Percentiles rank a stretch among this genome's conserved stretches.
Conservation (phyloP, 257 asterid species). For the Gynochthodes officinalis region DNA sequence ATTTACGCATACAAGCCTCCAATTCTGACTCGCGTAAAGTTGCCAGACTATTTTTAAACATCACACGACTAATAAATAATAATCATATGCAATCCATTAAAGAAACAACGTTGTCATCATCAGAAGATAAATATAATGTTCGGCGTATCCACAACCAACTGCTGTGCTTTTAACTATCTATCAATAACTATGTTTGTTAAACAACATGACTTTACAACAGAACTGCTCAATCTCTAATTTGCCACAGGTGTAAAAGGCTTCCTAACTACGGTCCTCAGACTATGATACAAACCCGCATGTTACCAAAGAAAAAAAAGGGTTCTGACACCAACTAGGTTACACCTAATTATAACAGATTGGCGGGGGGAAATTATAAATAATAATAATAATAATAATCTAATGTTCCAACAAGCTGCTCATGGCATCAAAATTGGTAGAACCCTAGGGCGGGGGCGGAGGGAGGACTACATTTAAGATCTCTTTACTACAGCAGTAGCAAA, state of each 20-base stretch:
- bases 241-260: neutral
- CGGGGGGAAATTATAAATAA: slow-evolving; percentile 10
- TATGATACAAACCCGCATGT: slow-evolving; percentile 14
- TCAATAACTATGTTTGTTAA: neutral
- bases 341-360: slow-evolving; percentile 7
- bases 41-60: too few species aligned
- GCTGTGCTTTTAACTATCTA: neutral
- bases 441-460: neutral
- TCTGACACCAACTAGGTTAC: slow-evolving; percentile 3
- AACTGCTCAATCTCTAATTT: neutral
- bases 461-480: slow-evolving; percentile 57
- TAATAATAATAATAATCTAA: neutral
- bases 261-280: slow-evolving; percentile 5
- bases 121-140: too few species aligned
- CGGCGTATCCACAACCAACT: too few species aligned
- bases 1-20: too few species aligned
- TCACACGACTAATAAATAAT: too few species aligned
- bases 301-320: neutral
- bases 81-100: too few species aligned
- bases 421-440: slow-evolving; percentile 39
- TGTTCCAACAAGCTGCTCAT: slow-evolving; percentile 15
- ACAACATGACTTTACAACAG: neutral
- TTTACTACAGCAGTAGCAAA: slow-evolving; percentile 86
- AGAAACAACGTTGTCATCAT: too few species aligned
- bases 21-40: too few species aligned